Base-by-base conservation (phyloP, 192 early-diverging fungal species). In the Tieghemiomyces parasiticus region DNA sequence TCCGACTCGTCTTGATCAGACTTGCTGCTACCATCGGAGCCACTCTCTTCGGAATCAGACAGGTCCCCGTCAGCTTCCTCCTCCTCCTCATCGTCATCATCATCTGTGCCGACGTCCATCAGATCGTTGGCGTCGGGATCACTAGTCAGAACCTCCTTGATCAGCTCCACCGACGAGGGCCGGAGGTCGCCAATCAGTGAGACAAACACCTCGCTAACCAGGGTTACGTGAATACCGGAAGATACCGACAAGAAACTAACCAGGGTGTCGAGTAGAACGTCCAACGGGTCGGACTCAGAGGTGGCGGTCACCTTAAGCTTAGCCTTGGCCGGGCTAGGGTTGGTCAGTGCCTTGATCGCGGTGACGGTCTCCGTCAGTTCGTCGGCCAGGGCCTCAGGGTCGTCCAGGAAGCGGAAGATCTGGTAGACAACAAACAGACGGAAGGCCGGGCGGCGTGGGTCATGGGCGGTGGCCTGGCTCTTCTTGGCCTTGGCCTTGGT, bases 191-290 rank as follows among this genome's bases (percentile, higher is more conserved):
- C 78, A 28, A 80, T 80, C 64, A 98, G 93, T 24, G 83, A 78
- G 29, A 79, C 82, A 78, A 98, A 98, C 44, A 86, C 85, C 58
- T 86, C 81, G 51, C 87, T 81, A 26, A 90, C 79, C 56, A 96
- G 66, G 24, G 74, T 77, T 33, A 89, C 76, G 53, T 93, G 68
- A 13, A 87, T 61, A 35, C 77, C 75, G 31, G 88, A 92, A 9
- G 88, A 83, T 63, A 87, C 88, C 46, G 87, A 81, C 71, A 98
- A 67, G 70, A 96, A 85, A 61, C 84, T 81, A 58, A 98, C 71
- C 51, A 98, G 68, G 31, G 95, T 87, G 71, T 98, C 95, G 6
- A 92, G 74, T 60, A 98, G 78, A 47, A 98, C 93, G 61, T 96
- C 93, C n/a, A 90, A 78, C 1, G 93, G 91, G 60, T 82, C 71